Base-by-base conservation (phyloP, 768 basidiomycete genomes). In the Solioccasus polychromus region DNA sequence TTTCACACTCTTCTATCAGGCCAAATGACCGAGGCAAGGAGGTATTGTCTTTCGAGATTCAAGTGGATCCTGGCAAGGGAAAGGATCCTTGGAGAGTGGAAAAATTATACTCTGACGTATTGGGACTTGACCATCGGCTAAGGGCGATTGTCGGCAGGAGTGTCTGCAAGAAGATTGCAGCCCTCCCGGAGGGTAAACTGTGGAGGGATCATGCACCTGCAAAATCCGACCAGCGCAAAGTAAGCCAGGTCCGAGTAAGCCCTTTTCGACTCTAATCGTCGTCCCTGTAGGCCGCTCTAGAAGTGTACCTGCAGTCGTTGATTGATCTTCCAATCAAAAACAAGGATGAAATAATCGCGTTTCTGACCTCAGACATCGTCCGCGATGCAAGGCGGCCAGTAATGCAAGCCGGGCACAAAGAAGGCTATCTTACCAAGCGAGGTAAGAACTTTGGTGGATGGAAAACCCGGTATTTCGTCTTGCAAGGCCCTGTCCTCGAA, bases 161-260 rank as follows among this genome's bases (percentile, higher is more conserved):
- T 39, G 71, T 87, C 17, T 78, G 75, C 34, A 93, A 92, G 73
- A 88, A 80, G 68, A 82, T 98, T 38, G 82, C 74, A 17, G 74
- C 68, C 43, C 66, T 99, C 46, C 96, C 96, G 2, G 96, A 99
- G 63, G 89, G 90, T 20, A 88, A 85, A 66, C 71, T 96, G 8
- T 97, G 95, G 89, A 94, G 83, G 66, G 96, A 98, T 69, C 92
- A 95, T 64, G 93, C 94, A 0, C 95, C 95, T 24, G 91, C 90
- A 23, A 94, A 89, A 72, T 90, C 93, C 34, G 96, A 98, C 72
- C 92, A 95, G 67, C 73, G 95, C 53, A 98, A 97, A 75, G 92
- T 89, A 59, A 55, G 82, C 69, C 8, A 25, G 15, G 25, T 3
- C 37, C 8, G 7, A 7, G 26, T 1, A 10, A 5, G 2, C 6